A percentile compares a stretch with the other conserved stretches of the same genome.
These are phyloP conservation scores for Acanthamoeba healyi DNA, from an alignment of 208 protist species.

Conservation along the genomic window DNA sequence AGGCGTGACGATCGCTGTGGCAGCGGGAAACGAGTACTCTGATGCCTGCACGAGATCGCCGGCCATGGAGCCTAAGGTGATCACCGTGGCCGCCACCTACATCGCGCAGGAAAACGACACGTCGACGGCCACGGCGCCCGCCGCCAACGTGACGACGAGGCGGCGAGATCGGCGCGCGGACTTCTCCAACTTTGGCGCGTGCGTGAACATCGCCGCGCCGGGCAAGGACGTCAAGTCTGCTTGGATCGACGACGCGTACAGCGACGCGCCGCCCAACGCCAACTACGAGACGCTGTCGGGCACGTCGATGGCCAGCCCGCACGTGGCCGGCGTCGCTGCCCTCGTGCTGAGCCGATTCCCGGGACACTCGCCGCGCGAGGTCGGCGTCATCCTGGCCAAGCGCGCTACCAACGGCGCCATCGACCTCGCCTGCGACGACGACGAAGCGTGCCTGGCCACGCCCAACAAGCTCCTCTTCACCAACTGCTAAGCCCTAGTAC, in stretches of 20 bases:
- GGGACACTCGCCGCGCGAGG: not conserved
- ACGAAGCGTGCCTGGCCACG: not conserved
- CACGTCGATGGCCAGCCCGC: slow-evolving; percentile 9
- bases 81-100: slow-evolving; percentile 73
- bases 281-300: not conserved
- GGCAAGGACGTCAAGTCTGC: slow-evolving; percentile 53
- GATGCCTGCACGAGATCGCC: slow-evolving; percentile 65
- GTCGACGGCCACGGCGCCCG: not conserved
- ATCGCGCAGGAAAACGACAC: not conserved
- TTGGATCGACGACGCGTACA: slow-evolving; percentile 55
- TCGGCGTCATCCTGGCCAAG: not conserved
- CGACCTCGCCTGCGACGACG: not conserved
- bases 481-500: not conserved
- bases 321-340: slow-evolving; percentile 37
- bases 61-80: not conserved
- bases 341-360: slow-evolving; percentile 50
- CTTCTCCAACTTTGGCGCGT: slow-evolving; percentile 77
- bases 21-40: slow-evolving; percentile 71
- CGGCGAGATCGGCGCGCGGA: not conserved
- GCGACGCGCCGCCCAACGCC: not conserved
- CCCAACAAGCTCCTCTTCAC: slow-evolving; percentile 74
- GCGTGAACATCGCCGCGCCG: slow-evolving; percentile 57
- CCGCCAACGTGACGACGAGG: too few species aligned
- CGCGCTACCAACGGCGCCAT: not conserved
- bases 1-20: slow-evolving; percentile 73